Evolutionary conservation across 306 rosid species (phyloP).

Genomic region (Vicia sativa): DNA sequence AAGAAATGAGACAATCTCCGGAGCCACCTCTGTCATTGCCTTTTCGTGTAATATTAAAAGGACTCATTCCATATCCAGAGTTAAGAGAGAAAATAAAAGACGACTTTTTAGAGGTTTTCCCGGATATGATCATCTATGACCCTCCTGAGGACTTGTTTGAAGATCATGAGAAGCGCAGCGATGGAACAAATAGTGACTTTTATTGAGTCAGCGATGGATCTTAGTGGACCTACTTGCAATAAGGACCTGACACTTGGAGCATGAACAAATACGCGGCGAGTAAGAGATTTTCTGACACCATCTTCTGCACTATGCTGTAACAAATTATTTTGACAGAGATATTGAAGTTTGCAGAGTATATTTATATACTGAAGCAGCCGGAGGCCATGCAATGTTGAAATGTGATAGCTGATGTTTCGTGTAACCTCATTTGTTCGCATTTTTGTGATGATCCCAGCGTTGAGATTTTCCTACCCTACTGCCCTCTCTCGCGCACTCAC

Average conservation of each 20-base stretch:
- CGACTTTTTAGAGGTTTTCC: conserved; percentile 84
- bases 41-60: conserved; percentile 83
- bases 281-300: not conserved
- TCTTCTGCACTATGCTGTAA: conserved; percentile 18
- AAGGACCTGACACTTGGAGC: not conserved
- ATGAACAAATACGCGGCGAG: not conserved
- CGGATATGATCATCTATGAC: conserved; percentile 83
- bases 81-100: conserved; percentile 79
- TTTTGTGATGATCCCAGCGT: not conserved
- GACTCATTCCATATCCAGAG: conserved; percentile 84
- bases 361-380: not conserved
- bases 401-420: not conserved
- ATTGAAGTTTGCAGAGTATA: conserved; percentile 15
- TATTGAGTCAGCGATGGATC: not conserved
- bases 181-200: conserved; percentile 33
- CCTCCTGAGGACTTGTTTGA: conserved; percentile 94
- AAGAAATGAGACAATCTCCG: conserved; percentile 82
- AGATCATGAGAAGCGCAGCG: conserved; percentile 47
- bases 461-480: not conserved
- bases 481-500: not conserved
- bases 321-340: not conserved
- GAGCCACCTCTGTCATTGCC: conserved; percentile 85
- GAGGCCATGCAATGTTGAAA: conserved; percentile 9
- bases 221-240: not conserved
- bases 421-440: not conserved